Conservation (phyloP, 2,329 filamentous ascomycete species). For the Fusarium sp. region DNA sequence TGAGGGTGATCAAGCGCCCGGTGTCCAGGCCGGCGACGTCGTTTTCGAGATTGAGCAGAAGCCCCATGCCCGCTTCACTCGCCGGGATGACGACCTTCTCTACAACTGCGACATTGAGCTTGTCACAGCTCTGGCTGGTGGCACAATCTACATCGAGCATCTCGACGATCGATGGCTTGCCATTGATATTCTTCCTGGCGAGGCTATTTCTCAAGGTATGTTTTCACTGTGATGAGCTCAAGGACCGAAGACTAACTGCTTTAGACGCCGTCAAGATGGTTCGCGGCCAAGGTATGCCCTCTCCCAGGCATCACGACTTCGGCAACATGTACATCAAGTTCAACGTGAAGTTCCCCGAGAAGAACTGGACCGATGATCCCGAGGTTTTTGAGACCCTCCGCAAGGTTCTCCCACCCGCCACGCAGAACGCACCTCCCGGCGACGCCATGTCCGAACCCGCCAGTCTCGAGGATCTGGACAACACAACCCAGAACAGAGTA, state of each 20-base stretch:
- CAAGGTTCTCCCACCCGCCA: constrained; percentile 77
- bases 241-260: constrained; percentile 34
- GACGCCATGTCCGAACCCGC: constrained; percentile 94
- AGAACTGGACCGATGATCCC: constrained; percentile 72
- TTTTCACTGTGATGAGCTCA: constrained; percentile 18
- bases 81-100: constrained; percentile 94
- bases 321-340: constrained; percentile 99
- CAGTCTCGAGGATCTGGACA: constrained; percentile 85
- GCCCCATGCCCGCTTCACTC: constrained; percentile 93
- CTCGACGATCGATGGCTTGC: constrained; percentile 97
- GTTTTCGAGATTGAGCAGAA: constrained; percentile 99
- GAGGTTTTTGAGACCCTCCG: constrained; percentile 82
- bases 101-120: constrained; percentile 97
- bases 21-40: constrained; percentile 92
- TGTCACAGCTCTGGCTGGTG: constrained; percentile 91
- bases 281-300: constrained; percentile 97
- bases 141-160: constrained; percentile 91
- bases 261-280: constrained; percentile 91
- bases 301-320: constrained; percentile 90
- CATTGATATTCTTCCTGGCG: constrained; percentile 90
- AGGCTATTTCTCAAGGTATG: constrained; percentile 92
- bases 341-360: constrained; percentile 94
- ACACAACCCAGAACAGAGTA: constrained; percentile 69
- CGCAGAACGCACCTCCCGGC: constrained; percentile 73
- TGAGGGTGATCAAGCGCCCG: constrained; percentile 95